Percentiles rank a stretch among this genome's conserved stretches.
These are phyloP conservation scores for Dothiorella sarmentorum DNA, from an alignment of 2,329 filamentous ascomycete species.

Conservation along the genomic window DNA sequence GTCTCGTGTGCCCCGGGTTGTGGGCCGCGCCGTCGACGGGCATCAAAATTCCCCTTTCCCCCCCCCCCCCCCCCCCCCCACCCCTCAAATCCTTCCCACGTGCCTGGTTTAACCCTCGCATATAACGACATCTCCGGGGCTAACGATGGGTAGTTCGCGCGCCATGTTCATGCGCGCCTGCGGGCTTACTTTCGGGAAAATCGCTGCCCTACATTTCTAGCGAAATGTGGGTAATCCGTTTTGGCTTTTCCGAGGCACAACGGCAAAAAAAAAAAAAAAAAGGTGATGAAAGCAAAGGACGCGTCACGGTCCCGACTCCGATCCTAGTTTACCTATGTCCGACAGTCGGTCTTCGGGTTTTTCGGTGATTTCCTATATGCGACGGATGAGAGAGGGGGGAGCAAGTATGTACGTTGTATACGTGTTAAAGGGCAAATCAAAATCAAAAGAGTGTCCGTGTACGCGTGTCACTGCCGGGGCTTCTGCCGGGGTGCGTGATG, in stretches of 20 bases:
- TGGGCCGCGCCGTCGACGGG: too few species aligned
- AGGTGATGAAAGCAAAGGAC: conserved; percentile 7
- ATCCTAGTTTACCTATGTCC: too few species aligned
- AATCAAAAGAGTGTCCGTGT: not conserved
- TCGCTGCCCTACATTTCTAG: not conserved
- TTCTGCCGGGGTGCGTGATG: too few species aligned
- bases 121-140: not conserved
- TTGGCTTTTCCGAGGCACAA: not conserved
- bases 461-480: too few species aligned
- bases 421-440: conserved; percentile 5
- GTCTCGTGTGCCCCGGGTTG: too few species aligned
- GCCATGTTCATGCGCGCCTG: not conserved
- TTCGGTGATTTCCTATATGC: not conserved
- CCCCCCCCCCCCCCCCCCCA: too few species aligned
- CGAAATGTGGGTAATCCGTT: conserved; percentile 3
- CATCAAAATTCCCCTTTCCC: not conserved
- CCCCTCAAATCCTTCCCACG: too few species aligned
- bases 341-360: conserved; percentile 2
- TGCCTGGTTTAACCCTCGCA: too few species aligned
- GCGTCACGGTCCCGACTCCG: conserved; percentile 11
- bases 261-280: not conserved
- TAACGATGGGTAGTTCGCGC: not conserved
- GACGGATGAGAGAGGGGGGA: not conserved
- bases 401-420: not conserved
- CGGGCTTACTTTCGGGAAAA: not conserved